phyloP scores from a whole-genome alignment of 371 early-diverging fungal genomes.

The Chytridiales sp. region DNA sequence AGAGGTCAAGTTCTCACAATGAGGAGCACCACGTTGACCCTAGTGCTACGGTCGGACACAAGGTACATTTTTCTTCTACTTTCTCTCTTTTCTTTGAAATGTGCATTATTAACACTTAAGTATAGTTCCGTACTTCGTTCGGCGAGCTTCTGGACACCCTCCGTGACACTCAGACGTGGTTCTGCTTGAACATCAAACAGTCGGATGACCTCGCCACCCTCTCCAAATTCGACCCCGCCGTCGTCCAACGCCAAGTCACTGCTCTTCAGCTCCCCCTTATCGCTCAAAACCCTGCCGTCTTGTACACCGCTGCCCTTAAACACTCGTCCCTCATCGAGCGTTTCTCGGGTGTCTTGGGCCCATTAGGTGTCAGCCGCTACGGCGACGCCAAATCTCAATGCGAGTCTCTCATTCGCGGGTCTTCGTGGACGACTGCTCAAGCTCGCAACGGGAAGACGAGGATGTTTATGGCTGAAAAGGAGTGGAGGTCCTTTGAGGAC shows the following conservation, averaged over 20 bases:
- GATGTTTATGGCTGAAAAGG: conserved; percentile 69
- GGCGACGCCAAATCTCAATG: conserved; percentile 38
- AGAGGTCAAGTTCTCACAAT: conserved; percentile 19
- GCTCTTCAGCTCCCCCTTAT: conserved; percentile 55
- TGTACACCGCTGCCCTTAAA: conserved; percentile 60
- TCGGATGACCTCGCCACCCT: conserved; percentile 64
- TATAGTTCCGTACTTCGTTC: conserved; percentile 71
- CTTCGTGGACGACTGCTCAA: conserved; percentile 67
- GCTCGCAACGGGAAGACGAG: conserved; percentile 67
- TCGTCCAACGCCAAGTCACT: conserved; percentile 60
- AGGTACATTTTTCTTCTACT: conserved; percentile 13
- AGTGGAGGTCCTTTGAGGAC: conserved; percentile 73
- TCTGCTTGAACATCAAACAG: conserved; percentile 78
- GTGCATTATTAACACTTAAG: background rate
- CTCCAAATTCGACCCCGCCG: conserved; percentile 55
- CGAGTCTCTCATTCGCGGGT: conserved; percentile 56
- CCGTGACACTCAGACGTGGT: conserved; percentile 83
- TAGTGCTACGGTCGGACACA: conserved; percentile 39
- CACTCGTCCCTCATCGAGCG: conserved; percentile 71
- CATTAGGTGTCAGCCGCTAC: conserved; percentile 7
- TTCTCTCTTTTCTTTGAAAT: background rate
- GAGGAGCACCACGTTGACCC: conserved; percentile 53
- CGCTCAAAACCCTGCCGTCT: conserved; percentile 46
- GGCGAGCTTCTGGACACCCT: conserved; percentile 77
- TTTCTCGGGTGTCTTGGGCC: conserved; percentile 45